phyloP scores from a whole-genome alignment of 768 basidiomycete species.

The Lactarius psammicola region DNA sequence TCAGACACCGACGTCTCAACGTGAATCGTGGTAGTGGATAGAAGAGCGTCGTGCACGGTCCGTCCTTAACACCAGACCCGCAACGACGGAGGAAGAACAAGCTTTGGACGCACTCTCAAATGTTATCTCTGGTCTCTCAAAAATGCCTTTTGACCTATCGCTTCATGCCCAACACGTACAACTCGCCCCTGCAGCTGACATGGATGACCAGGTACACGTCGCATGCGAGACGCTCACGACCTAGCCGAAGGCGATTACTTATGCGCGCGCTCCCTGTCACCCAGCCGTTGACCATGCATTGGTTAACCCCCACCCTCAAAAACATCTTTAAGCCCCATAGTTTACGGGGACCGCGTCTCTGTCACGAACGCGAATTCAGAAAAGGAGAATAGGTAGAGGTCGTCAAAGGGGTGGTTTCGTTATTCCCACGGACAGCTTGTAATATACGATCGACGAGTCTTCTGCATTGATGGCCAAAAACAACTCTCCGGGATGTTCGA shows the following conservation, averaged over 20 bases:
- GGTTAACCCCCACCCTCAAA: too few relatives aligned
- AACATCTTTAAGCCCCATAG: too few relatives aligned
- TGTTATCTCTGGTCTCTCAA: conserved; percentile 55
- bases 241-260: conserved; percentile 74
- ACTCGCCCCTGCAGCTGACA: conserved; percentile 54
- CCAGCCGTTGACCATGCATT: conserved; percentile 22
- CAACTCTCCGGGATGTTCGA: conserved; percentile 11
- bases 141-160: conserved; percentile 57
- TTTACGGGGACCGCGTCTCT: too few relatives aligned
- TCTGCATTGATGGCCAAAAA: background rate
- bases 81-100: conserved; percentile 56
- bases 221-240: conserved; percentile 68
- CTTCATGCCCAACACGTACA: conserved; percentile 68
- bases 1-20: background rate
- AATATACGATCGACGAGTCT: conserved; percentile 25
- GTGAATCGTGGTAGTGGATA: background rate
- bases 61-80: background rate
- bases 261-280: conserved; percentile 52
- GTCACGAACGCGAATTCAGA: too few relatives aligned
- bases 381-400: too few relatives aligned
- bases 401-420: background rate
- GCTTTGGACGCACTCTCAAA: conserved; percentile 63
- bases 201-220: conserved; percentile 57
- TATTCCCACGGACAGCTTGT: conserved; percentile 15
- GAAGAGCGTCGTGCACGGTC: background rate